Percentiles rank a stretch among this genome's conserved stretches.
Conservation (phyloP, 192 early-diverging fungal genomes). For the Linnemannia hyalina region DNA sequence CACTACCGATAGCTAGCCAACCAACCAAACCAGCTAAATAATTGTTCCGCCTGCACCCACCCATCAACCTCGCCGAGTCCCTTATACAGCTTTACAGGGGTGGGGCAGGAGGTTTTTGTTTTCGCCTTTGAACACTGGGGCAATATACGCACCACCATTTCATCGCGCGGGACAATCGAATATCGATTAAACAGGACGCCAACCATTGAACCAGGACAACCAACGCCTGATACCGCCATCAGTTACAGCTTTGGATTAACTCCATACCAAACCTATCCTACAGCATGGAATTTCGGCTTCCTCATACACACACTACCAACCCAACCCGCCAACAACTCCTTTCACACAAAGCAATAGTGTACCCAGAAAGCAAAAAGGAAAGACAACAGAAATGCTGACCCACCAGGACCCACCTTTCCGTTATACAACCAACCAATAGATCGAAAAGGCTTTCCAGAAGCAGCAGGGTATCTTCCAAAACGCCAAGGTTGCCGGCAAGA, state of each 20-base stretch:
- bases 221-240: neutral
- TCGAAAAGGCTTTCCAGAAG: conserved; percentile 97
- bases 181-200: neutral
- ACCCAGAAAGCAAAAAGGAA: neutral
- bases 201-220: neutral
- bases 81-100: too few species aligned
- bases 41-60: too few species aligned
- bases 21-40: too few species aligned
- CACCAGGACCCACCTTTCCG: neutral
- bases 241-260: neutral
- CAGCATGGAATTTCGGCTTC: neutral
- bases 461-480: conserved; percentile 96
- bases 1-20: too few species aligned
- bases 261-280: too few species aligned
- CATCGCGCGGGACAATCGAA: neutral
- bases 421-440: conserved; percentile 61
- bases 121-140: too few species aligned
- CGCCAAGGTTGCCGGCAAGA: conserved; percentile 80
- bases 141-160: too few species aligned
- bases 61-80: too few species aligned
- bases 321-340: neutral
- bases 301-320: neutral
- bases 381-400: conserved; percentile 9
- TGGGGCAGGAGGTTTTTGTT: too few species aligned
- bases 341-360: too few species aligned